Percentiles rank a stretch among this genome's conserved stretches.
Conservation (phyloP, 2,329 filamentous ascomycete genomes). For the Ceratocystis variospora region DNA sequence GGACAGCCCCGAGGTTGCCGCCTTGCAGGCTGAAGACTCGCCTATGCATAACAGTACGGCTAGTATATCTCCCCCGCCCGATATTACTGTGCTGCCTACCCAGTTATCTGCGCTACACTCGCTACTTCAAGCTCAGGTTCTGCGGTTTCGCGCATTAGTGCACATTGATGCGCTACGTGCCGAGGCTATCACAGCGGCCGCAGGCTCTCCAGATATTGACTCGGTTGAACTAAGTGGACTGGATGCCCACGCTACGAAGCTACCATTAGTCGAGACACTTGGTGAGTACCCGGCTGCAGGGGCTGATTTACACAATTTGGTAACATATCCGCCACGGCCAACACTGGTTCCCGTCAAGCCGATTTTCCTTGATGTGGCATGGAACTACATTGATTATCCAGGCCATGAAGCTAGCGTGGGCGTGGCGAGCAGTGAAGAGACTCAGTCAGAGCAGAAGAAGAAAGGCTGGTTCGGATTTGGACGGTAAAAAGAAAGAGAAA, state of each 20-base stretch:
- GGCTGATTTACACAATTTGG: constrained; percentile 65
- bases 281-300: constrained; percentile 54
- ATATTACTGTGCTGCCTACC: constrained; percentile 49
- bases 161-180: constrained; percentile 58
- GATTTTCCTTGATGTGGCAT: constrained; percentile 88
- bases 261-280: constrained; percentile 60
- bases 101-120: constrained; percentile 46
- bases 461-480: constrained; percentile 69
- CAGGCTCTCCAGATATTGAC: too few species aligned
- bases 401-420: constrained; percentile 33
- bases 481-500: constrained; percentile 27
- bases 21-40: constrained; percentile 27
- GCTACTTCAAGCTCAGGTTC: constrained; percentile 56
- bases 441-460: constrained; percentile 39
- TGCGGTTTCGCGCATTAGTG: constrained; percentile 72
- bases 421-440: constrained; percentile 25
- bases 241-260: constrained; percentile 15
- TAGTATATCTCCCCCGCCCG: constrained; percentile 38
- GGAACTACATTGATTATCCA: constrained; percentile 94
- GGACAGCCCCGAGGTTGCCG: constrained; percentile 36
- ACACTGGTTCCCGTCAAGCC: constrained; percentile 82
- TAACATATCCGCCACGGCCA: constrained; percentile 69
- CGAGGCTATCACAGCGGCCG: constrained; percentile 31
- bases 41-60: constrained; percentile 23
- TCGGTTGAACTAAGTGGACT: background rate